Conservation (phyloP, 257 asterid genomes). For the Penstemon eatonii region DNA sequence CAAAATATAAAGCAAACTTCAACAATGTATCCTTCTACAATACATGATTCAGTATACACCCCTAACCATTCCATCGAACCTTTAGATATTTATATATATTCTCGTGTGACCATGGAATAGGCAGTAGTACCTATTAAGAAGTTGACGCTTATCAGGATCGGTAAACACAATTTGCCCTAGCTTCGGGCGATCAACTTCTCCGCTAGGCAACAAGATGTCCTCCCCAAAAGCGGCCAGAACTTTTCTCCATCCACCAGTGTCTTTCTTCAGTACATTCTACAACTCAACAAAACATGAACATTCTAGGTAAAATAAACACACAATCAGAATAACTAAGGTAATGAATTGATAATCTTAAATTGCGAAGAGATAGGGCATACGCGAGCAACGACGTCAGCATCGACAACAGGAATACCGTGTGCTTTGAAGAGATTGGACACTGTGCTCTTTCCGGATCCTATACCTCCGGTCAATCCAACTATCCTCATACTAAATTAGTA, state of each 20-base stretch:
- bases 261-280: conserved; percentile 74
- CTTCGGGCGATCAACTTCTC: conserved; percentile 86
- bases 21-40: too few relatives aligned
- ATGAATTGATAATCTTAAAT: background rate
- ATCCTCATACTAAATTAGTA: conserved; percentile 52
- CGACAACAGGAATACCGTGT: conserved; percentile 75
- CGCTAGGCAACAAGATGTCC: conserved; percentile 63
- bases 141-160: conserved; percentile 76
- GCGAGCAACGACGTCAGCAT: conserved; percentile 84
- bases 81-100: too few relatives aligned
- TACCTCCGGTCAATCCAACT: conserved; percentile 87
- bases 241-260: conserved; percentile 86
- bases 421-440: conserved; percentile 78
- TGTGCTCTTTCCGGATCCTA: conserved; percentile 85
- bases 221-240: conserved; percentile 80
- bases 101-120: too few relatives aligned
- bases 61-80: too few relatives aligned
- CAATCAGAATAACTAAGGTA: background rate
- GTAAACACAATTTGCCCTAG: conserved; percentile 80
- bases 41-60: too few relatives aligned
- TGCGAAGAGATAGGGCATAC: conserved; percentile 41
- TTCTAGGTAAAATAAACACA: conserved; percentile 2
- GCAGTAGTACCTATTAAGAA: conserved; percentile 65
- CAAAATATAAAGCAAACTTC: too few relatives aligned
- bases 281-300: conserved; percentile 22